Conservation (phyloP, 2,329 filamentous ascomycete genomes). For the Magnaporthiopsis incrustans region DNA sequence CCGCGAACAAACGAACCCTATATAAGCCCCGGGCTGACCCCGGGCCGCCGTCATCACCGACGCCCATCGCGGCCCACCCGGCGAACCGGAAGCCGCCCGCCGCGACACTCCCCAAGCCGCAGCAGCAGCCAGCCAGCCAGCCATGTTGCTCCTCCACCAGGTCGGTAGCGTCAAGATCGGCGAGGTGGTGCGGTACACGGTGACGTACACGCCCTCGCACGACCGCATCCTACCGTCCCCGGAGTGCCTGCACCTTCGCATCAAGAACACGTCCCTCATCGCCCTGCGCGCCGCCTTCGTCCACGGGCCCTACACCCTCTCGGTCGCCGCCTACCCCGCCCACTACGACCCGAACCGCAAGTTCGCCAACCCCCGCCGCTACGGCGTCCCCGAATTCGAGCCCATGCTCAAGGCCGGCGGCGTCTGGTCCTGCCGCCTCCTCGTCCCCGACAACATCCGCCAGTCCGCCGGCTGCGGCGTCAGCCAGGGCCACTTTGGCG, state of each 20-base stretch:
- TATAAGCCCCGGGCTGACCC: neutral
- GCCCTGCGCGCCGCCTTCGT: conserved; percentile 91
- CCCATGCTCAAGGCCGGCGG: conserved; percentile 94
- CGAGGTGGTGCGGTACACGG: conserved; percentile 83
- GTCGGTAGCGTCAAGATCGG: conserved; percentile 87
- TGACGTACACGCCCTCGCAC: conserved; percentile 83
- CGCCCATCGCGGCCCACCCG: too few species aligned
- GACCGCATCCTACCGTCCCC: conserved; percentile 89
- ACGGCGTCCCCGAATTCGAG: conserved; percentile 85
- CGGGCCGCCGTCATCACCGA: too few species aligned
- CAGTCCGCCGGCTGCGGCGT: conserved; percentile 54
- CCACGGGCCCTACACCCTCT: conserved; percentile 89
- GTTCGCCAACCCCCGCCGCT: conserved; percentile 57
- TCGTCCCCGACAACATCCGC: conserved; percentile 71
- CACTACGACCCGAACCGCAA: conserved; percentile 77
- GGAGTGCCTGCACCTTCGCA: conserved; percentile 69
- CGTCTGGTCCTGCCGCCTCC: conserved; percentile 71
- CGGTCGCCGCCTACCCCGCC: conserved; percentile 76
- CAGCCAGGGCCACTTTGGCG: conserved; percentile 36
- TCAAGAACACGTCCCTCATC: conserved; percentile 87
- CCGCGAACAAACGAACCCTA: neutral
- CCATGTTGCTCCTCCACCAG: conserved; percentile 88
- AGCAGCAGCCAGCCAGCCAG: conserved; percentile 14
- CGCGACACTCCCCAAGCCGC: too few species aligned
- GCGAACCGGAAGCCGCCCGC: too few species aligned